These are phyloP conservation scores for Globisporangium paroecandrum DNA, from an alignment of 352 stramenopile species.

Conservation along the genomic window DNA sequence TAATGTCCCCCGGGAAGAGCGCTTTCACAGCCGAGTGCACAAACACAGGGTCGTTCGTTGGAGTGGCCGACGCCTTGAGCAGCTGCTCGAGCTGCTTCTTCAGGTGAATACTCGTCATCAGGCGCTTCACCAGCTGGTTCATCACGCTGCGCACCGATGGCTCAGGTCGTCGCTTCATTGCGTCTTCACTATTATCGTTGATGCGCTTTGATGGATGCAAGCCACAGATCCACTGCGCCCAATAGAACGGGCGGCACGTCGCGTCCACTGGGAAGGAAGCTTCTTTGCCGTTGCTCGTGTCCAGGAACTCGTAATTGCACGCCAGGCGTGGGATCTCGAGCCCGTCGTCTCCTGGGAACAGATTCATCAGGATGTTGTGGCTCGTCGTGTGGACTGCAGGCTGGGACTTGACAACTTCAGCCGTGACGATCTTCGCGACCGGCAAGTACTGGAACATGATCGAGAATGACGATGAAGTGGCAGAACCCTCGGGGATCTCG, in stretches of 20 bases:
- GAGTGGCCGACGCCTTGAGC: slow-evolving; percentile 20
- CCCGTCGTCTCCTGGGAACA: slow-evolving; percentile 66
- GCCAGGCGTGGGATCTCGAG: slow-evolving; percentile 34
- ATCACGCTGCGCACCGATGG: slow-evolving; percentile 69
- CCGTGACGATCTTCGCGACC: slow-evolving; percentile 47
- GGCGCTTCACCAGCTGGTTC: slow-evolving; percentile 52
- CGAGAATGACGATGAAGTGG: slow-evolving; percentile 35
- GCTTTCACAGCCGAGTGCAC: slow-evolving; percentile 35
- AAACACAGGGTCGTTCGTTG: slow-evolving; percentile 19
- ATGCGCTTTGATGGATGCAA: slow-evolving; percentile 46
- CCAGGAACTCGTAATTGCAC: slow-evolving; percentile 47
- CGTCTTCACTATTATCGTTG: not conserved
- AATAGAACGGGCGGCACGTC: slow-evolving; percentile 55
- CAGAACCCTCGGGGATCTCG: slow-evolving; percentile 23
- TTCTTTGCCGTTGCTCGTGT: slow-evolving; percentile 26
- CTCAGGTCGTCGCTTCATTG: slow-evolving; percentile 34
- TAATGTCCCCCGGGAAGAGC: slow-evolving; percentile 40
- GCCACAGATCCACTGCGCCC: slow-evolving; percentile 75
- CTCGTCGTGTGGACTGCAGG: slow-evolving; percentile 1
- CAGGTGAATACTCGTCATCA: slow-evolving; percentile 38
- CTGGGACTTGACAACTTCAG: slow-evolving; percentile 34
- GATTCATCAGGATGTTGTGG: slow-evolving; percentile 41
- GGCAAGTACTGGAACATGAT: slow-evolving; percentile 69
- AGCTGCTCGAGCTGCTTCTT: slow-evolving; percentile 47
- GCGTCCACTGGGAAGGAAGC: slow-evolving; percentile 42